These are phyloP conservation scores for Candida vaughaniae DNA, from an alignment of 805 yeast genomes.

Conservation along the genomic window DNA sequence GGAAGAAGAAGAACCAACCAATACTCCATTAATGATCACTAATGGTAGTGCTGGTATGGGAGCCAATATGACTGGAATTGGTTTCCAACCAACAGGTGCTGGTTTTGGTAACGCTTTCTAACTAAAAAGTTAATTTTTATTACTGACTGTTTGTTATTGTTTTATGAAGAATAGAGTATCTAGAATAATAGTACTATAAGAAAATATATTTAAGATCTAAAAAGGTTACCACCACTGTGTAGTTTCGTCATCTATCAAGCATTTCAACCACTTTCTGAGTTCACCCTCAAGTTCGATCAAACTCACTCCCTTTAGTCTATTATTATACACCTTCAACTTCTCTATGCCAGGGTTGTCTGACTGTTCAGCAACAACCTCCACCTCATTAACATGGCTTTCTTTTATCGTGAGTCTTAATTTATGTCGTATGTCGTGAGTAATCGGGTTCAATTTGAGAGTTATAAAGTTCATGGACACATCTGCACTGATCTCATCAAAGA, in stretches of 20 bases:
- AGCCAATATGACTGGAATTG: constrained; percentile 45
- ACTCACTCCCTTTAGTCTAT: constrained; percentile 1
- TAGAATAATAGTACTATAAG: neutral
- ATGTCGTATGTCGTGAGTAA: neutral
- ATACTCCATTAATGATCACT: constrained; percentile 78
- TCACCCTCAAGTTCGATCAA: constrained; percentile 1
- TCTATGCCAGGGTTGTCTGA: neutral
- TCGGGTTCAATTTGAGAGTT: neutral
- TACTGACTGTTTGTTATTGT: neutral
- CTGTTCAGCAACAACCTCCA: neutral
- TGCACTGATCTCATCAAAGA: constrained; percentile 5
- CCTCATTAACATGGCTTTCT: neutral
- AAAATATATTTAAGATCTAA: neutral
- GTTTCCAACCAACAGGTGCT: constrained; percentile 69
- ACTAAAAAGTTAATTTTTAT: neutral
- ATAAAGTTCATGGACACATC: constrained; percentile 4
- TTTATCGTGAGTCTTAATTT: constrained; percentile 1
- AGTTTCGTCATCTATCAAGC: constrained; percentile 1
- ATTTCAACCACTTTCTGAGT: constrained; percentile 1
- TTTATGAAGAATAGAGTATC: neutral
- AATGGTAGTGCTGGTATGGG: constrained; percentile 51
- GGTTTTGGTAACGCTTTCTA: constrained; percentile 56
- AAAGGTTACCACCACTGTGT: neutral
- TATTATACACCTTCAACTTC: neutral
- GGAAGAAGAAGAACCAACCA: constrained; percentile 45